A percentile compares a stretch with the other conserved stretches of the same genome.
Conservation (phyloP, 129 eudicot species). For the Escallonia rubra region DNA sequence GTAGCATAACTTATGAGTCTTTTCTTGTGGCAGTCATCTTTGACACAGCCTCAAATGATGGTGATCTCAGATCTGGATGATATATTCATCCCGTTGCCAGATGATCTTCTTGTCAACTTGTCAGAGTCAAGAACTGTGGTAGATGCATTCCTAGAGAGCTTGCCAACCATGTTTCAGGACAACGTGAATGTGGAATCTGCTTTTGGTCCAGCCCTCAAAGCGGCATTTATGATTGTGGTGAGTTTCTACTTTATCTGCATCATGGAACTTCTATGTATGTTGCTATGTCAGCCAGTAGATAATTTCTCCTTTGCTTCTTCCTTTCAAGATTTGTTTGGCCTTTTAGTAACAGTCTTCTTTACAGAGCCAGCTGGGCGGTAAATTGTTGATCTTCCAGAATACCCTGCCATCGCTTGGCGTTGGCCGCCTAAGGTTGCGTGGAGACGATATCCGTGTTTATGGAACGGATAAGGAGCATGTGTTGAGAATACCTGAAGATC, state of each 20-base stretch:
- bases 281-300: not conserved
- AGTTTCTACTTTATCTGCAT: conserved; percentile 11
- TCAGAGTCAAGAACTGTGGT: conserved; percentile 94
- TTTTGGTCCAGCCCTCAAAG: conserved; percentile 97
- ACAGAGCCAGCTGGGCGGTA: conserved; percentile 98
- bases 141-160: conserved; percentile 88
- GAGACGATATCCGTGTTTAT: conserved; percentile 89
- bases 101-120: conserved; percentile 97
- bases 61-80: conserved; percentile 97
- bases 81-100: conserved; percentile 91
- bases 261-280: not conserved
- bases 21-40: conserved; percentile 73
- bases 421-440: conserved; percentile 94
- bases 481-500: conserved; percentile 89
- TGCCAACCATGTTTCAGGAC: conserved; percentile 92
- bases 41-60: conserved; percentile 98
- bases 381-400: conserved; percentile 86
- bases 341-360: not conserved
- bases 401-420: conserved; percentile 95
- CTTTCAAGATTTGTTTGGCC: not conserved
- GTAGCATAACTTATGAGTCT: conserved; percentile 17
- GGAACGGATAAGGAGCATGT: conserved; percentile 95
- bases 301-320: not conserved
- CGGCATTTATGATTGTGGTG: conserved; percentile 95
- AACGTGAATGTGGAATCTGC: conserved; percentile 95